These are phyloP conservation scores for Spathaspora sp. DNA, from an alignment of 805 yeast species.

Conservation along the genomic window DNA sequence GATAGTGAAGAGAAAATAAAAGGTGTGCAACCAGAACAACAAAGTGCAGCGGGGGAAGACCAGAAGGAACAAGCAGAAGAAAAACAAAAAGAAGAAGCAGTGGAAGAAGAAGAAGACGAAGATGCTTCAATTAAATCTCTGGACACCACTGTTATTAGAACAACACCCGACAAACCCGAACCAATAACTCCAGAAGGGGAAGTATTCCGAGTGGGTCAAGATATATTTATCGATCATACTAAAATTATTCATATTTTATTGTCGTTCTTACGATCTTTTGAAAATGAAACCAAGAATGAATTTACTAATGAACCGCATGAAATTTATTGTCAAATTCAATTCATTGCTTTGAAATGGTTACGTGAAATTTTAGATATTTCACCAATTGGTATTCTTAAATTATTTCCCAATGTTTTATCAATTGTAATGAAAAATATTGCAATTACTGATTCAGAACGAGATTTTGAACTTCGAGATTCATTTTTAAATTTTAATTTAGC, in stretches of 20 bases:
- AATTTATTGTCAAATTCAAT: slow-evolving; percentile 57
- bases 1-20: background rate
- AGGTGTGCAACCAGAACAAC: background rate
- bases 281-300: slow-evolving; percentile 35
- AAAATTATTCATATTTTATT: slow-evolving; percentile 77
- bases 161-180: slow-evolving; percentile 31
- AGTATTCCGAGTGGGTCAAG: slow-evolving; percentile 51
- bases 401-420: slow-evolving; percentile 70
- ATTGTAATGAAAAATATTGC: slow-evolving; percentile 50
- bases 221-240: slow-evolving; percentile 74
- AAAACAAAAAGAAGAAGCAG: slow-evolving; percentile 3
- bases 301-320: slow-evolving; percentile 35
- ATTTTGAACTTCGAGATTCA: slow-evolving; percentile 32
- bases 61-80: slow-evolving; percentile 1
- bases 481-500: slow-evolving; percentile 33
- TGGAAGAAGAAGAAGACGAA: slow-evolving; percentile 10
- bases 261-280: slow-evolving; percentile 73
- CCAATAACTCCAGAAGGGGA: slow-evolving; percentile 16
- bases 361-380: slow-evolving; percentile 67
- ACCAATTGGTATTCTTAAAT: slow-evolving; percentile 70
- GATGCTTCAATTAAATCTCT: slow-evolving; percentile 22
- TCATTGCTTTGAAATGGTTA: slow-evolving; percentile 81
- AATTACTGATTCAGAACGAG: slow-evolving; percentile 31
- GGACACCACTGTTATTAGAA: slow-evolving; percentile 20
- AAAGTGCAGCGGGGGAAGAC: background rate